phyloP scores from a whole-genome alignment of 108 stramenopile genomes.

The Cyclostephanos tholiformis region DNA sequence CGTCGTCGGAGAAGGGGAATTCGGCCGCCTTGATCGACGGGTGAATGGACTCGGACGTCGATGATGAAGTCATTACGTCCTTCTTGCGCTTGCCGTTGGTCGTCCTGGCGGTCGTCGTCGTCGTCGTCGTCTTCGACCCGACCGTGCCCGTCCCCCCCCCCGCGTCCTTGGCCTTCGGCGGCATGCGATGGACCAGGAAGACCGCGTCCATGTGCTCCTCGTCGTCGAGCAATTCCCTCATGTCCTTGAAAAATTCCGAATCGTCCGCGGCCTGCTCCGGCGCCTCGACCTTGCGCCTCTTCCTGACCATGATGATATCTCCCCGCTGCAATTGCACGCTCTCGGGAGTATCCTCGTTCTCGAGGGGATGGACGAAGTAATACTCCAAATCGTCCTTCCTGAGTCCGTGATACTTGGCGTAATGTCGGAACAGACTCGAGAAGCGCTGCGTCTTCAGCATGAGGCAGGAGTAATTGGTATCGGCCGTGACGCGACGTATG shows the following conservation, averaged over 20 bases:
- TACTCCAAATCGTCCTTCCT: slow-evolving; percentile 96
- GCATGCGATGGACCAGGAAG: slow-evolving; percentile 66
- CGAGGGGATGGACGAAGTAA: slow-evolving; percentile 93
- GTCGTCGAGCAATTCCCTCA: slow-evolving; percentile 85
- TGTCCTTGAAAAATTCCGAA: slow-evolving; percentile 86
- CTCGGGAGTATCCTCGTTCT: slow-evolving; percentile 93
- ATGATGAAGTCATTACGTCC: slow-evolving; percentile 31
- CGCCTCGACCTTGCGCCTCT: slow-evolving; percentile 72
- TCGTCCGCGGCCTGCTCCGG: slow-evolving; percentile 88
- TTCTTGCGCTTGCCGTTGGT: slow-evolving; percentile 27
- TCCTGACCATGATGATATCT: slow-evolving; percentile 93
- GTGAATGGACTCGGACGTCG: background rate
- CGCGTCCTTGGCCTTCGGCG: background rate
- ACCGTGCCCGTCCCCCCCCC: background rate
- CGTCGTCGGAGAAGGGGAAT: slow-evolving; percentile 11
- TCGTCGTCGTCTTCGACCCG: background rate
- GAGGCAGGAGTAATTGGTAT: slow-evolving; percentile 94
- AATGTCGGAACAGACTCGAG: slow-evolving; percentile 95
- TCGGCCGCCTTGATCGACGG: slow-evolving; percentile 2
- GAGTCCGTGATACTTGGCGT: slow-evolving; percentile 98
- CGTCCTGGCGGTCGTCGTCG: background rate
- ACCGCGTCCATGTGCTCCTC: slow-evolving; percentile 89
- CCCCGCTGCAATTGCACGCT: slow-evolving; percentile 89
- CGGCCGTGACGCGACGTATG: slow-evolving; percentile 88
- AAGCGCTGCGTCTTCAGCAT: slow-evolving; percentile 98